These are phyloP conservation scores for Trichophyton schoenleinii DNA, from an alignment of 2,329 filamentous ascomycete genomes.

Conservation along the genomic window DNA sequence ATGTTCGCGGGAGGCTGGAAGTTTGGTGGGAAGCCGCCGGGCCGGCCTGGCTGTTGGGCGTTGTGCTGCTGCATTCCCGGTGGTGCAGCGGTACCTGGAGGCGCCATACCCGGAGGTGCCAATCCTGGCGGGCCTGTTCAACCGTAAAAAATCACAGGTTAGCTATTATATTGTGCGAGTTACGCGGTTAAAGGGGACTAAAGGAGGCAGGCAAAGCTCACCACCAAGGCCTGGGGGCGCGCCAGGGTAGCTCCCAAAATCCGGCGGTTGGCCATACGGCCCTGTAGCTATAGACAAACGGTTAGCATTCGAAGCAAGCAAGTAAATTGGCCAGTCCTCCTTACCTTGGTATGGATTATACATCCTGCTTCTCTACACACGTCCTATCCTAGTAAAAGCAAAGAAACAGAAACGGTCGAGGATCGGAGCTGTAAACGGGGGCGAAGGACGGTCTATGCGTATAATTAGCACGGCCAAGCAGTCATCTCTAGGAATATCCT, in stretches of 20 bases:
- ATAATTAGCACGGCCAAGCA: background rate
- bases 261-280: conserved; percentile 62
- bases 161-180: background rate
- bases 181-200: background rate
- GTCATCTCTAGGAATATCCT: background rate
- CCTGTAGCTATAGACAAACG: conserved; percentile 22
- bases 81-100: conserved; percentile 65
- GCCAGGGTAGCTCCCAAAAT: conserved; percentile 59
- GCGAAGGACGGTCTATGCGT: background rate
- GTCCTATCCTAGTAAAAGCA: background rate
- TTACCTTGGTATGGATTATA: conserved; percentile 35
- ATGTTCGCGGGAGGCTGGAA: conserved; percentile 86
- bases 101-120: conserved; percentile 60
- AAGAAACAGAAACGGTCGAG: background rate
- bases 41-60: conserved; percentile 63
- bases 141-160: conserved; percentile 12
- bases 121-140: conserved; percentile 40
- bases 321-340: conserved; percentile 1
- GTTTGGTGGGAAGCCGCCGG: conserved; percentile 64
- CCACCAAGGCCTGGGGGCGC: conserved; percentile 74
- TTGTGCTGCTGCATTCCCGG: conserved; percentile 67
- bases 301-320: background rate
- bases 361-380: conserved; percentile 19
- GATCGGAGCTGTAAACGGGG: background rate
- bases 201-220: background rate